Conservation (phyloP, 352 stramenopile genomes). For the Pythium dissimile region DNA sequence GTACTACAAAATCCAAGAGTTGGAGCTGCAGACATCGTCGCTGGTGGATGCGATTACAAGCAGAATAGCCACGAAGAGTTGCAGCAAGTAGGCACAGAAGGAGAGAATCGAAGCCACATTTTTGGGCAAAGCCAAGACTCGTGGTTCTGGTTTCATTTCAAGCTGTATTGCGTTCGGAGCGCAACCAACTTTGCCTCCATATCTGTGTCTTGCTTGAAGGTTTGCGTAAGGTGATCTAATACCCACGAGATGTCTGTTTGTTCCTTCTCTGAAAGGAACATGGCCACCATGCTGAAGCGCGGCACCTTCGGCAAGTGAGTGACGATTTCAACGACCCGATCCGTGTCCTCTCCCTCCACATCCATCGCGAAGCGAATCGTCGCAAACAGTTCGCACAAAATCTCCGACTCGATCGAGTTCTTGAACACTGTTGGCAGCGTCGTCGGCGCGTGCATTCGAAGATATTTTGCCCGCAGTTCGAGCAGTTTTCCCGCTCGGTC, state of each 20-base stretch:
- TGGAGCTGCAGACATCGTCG: slow-evolving; percentile 60
- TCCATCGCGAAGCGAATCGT: slow-evolving; percentile 28
- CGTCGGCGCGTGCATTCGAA: slow-evolving; percentile 36
- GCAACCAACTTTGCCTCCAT: slow-evolving; percentile 17
- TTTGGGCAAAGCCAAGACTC: no score
- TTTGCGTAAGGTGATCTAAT: slow-evolving; percentile 16
- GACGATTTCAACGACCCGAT: slow-evolving; percentile 39
- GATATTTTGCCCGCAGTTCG: slow-evolving; percentile 42
- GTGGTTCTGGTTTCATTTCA: slow-evolving; percentile 24
- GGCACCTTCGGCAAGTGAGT: slow-evolving; percentile 42
- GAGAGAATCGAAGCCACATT: neutral
- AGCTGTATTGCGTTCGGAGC: slow-evolving; percentile 47
- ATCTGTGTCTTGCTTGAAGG: slow-evolving; percentile 1
- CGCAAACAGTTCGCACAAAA: slow-evolving; percentile 58
- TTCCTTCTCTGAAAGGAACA: slow-evolving; percentile 70
- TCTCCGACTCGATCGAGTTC: slow-evolving; percentile 71
- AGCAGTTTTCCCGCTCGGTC: slow-evolving; percentile 29
- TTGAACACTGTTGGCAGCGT: slow-evolving; percentile 56
- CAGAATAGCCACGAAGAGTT: slow-evolving; percentile 87
- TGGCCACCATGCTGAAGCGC: slow-evolving; percentile 75
- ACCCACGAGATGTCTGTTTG: slow-evolving; percentile 59
- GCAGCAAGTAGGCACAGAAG: slow-evolving; percentile 55
- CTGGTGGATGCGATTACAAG: slow-evolving; percentile 66
- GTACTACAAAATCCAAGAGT: slow-evolving; percentile 83
- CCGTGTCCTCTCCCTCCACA: slow-evolving; percentile 5